Conservation (phyloP, 179 eudicot genomes). For the Sideroxylon spinosum region DNA sequence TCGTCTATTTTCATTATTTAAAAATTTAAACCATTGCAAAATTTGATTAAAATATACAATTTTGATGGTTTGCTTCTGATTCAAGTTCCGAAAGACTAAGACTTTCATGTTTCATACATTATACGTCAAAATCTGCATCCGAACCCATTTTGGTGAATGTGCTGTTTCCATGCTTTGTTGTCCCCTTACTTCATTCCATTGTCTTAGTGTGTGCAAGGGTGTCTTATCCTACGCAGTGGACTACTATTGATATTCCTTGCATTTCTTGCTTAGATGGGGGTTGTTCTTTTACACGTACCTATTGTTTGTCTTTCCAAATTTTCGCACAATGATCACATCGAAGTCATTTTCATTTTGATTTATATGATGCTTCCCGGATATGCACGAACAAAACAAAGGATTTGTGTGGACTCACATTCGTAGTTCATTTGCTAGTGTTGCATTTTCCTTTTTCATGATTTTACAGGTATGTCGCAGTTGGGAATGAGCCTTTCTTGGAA, state of each 20-base stretch:
- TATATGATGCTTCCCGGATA: not conserved
- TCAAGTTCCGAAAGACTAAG: not conserved
- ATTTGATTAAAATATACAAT: not conserved
- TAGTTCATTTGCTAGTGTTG: not conserved
- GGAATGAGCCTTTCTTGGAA: constrained; percentile 72
- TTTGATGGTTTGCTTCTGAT: not conserved
- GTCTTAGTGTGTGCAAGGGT: not conserved
- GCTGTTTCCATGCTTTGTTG: not conserved
- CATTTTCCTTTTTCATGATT: not conserved
- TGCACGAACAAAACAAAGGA: not conserved
- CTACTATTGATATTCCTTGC: not conserved
- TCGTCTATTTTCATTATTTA: too few species aligned
- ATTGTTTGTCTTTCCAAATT: not conserved
- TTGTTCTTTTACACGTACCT: not conserved
- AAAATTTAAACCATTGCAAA: not conserved
- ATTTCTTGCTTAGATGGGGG: not conserved
- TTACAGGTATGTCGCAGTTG: constrained; percentile 81
- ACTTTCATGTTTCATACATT: not conserved
- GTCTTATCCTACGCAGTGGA: not conserved
- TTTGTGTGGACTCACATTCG: not conserved
- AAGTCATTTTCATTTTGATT: not conserved
- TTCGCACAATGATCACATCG: not conserved
- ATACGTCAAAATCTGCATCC: not conserved
- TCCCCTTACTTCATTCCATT: not conserved
- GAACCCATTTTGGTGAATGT: not conserved